A percentile compares a stretch with the other conserved stretches of the same genome.
Conservation (phyloP, 2,329 filamentous ascomycete species). For the Scedosporium apiospermum region DNA sequence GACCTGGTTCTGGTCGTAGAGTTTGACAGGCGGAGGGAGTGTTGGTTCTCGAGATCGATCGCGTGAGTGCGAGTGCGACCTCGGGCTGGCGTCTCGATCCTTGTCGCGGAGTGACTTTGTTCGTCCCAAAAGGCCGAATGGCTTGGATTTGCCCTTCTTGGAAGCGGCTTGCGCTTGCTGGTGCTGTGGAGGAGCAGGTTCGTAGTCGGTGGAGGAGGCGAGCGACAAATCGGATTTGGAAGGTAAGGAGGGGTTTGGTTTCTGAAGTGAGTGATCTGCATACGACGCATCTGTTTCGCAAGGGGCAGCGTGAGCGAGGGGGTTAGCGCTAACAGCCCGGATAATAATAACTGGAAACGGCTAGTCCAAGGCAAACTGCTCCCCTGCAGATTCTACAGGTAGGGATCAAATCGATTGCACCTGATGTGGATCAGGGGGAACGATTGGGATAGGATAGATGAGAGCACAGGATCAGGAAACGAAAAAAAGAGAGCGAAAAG, state of each 20-base stretch:
- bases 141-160: constrained; percentile 44
- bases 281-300: constrained; percentile 18
- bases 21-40: neutral
- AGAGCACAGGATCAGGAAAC: too few relatives aligned
- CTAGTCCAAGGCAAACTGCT: too few relatives aligned
- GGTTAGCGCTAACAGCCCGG: constrained; percentile 7
- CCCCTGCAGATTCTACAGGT: neutral
- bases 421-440: too few relatives aligned
- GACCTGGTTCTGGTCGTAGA: constrained; percentile 6
- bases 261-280: constrained; percentile 26
- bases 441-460: too few relatives aligned
- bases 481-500: too few relatives aligned
- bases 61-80: neutral
- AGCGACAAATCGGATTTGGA: constrained; percentile 44
- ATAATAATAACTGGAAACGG: neutral
- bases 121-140: constrained; percentile 43
- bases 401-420: neutral
- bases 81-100: constrained; percentile 20
- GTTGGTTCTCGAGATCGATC: neutral
- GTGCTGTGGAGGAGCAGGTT: constrained; percentile 15
- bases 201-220: constrained; percentile 37
- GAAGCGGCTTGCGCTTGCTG: constrained; percentile 11
- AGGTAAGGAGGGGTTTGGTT: constrained; percentile 29
- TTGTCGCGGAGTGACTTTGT: constrained; percentile 43
- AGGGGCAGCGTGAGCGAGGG: constrained; percentile 10